A percentile compares a stretch with the other conserved stretches of the same genome.
These are phyloP conservation scores for Trichopus zeylanicus DNA, from an alignment of 116 monocot genomes.

Conservation along the genomic window DNA sequence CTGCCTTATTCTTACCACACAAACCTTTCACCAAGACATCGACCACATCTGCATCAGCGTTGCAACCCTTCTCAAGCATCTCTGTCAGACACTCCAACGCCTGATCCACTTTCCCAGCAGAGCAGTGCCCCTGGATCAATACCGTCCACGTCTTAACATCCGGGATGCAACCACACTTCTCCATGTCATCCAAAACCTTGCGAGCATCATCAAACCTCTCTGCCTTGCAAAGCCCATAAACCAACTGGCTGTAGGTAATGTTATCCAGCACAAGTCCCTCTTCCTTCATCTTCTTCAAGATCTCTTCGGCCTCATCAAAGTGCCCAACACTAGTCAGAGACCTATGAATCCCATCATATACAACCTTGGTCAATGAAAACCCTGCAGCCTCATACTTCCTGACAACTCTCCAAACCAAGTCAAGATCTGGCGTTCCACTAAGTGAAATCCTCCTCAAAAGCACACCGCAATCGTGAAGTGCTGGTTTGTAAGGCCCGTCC, in stretches of 20 bases:
- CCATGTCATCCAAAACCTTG: constrained; percentile 68
- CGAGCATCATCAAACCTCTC: constrained; percentile 72
- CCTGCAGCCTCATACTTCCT: constrained; percentile 57
- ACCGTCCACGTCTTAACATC: constrained; percentile 97
- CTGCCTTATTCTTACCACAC: constrained; percentile 25
- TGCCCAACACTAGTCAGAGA: constrained; percentile 49
- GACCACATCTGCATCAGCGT: constrained; percentile 63
- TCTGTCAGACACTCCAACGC: constrained; percentile 52
- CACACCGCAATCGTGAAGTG: constrained; percentile 56
- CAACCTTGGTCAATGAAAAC: constrained; percentile 53
- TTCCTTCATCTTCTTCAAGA: constrained; percentile 59
- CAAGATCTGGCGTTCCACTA: constrained; percentile 39
- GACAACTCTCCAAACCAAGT: constrained; percentile 66
- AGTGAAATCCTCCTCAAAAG: constrained; percentile 65
- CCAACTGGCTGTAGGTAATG: constrained; percentile 87
- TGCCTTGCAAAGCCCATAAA: constrained; percentile 79
- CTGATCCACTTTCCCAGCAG: constrained; percentile 40
- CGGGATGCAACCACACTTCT: constrained; percentile 44
- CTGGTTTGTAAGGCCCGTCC: constrained; percentile 84
- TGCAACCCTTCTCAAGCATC: constrained; percentile 51
- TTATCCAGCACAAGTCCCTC: constrained; percentile 77
- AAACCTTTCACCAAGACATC: constrained; percentile 67
- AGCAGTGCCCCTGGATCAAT: constrained; percentile 73
- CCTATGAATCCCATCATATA: constrained; percentile 88
- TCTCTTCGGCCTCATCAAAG: constrained; percentile 64